Base-by-base conservation (phyloP, 352 stramenopile species). In the Pythium aquatile region DNA sequence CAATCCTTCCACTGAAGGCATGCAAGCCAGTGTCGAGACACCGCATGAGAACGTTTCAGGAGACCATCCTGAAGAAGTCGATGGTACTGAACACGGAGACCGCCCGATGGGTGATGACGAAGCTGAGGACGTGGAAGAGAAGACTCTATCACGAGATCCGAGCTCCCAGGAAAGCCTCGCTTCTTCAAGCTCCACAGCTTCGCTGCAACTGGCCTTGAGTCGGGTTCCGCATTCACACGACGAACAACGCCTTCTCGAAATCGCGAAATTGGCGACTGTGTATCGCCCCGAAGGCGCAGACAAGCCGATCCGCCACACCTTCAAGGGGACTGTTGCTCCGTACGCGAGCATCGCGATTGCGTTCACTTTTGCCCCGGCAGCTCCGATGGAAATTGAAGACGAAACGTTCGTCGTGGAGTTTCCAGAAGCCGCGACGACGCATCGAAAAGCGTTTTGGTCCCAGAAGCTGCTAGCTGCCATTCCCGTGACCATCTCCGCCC, bases 281-380 rank as follows among this genome's bases (percentile, higher is more conserved):
- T 82, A 78, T 51, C 78, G 79, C 33, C 68, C 75, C 0, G 70
- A 84, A 20, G 72, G 74, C 30, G 70, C 73, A 14, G 71, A 84
- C 29, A 71, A 68, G 5, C 74, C 73, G 6, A 61, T 90, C 30
- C 74, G 70, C 0, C 75, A 82, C 56, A 81, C 69, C 10, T 68
- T 51, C 42, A 55, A 60, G 6, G 83, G 85, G 0, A 49, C 77
- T 5, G 79, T 96, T 1, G 54, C 53, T 3, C 74, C 78, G 1
- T 94, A 96, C 56, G 72, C 73, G 0, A 85, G 57, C 26, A 63
- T 62, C 4, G 16, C 57, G 0, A 53, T 96, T 56, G 55, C 63
- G 24, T 87, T 96, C 61, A 87, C 73, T 0, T 96, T 91, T 52
- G 71, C 71, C 0, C 87, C 87, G 1, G 63, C 67, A 9, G n/a